Evolutionary conservation across 2,329 filamentous ascomycete genomes (phyloP).

Genomic region (Fusarium sp.): DNA sequence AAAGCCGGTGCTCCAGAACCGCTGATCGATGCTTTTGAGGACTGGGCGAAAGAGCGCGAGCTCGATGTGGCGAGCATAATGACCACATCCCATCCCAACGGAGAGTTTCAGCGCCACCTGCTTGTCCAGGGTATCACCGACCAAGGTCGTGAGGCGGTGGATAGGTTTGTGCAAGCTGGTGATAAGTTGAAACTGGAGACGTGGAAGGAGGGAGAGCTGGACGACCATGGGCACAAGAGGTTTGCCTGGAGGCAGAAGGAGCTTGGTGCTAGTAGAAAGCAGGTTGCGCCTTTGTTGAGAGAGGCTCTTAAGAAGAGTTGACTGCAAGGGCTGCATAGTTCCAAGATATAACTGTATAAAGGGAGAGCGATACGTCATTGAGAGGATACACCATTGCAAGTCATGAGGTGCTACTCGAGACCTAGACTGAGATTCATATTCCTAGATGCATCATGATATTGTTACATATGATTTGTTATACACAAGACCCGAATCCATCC

Average conservation of each 20-base stretch:
- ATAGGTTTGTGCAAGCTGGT: conserved; percentile 60
- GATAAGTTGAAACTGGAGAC: conserved; percentile 63
- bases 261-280: conserved; percentile 69
- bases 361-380: background rate
- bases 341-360: conserved; percentile 10
- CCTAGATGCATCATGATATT: background rate
- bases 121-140: conserved; percentile 70
- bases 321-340: conserved; percentile 1
- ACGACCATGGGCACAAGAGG: conserved; percentile 56
- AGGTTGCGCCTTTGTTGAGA: conserved; percentile 72
- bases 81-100: conserved; percentile 67
- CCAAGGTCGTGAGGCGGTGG: conserved; percentile 57
- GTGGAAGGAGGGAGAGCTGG: conserved; percentile 60
- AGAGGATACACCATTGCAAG: background rate
- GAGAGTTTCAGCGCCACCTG: conserved; percentile 70
- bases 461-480: conserved; percentile 23
- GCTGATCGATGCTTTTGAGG: conserved; percentile 58
- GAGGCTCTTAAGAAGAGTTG: conserved; percentile 56
- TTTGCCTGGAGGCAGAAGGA: conserved; percentile 73
- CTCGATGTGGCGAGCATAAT: conserved; percentile 74
- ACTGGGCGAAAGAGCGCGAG: conserved; percentile 63
- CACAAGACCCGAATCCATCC: background rate
- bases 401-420: background rate
- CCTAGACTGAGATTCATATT: background rate
- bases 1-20: conserved; percentile 57